Base-by-base conservation (phyloP, 345 rosid genomes). In the Arabidopsis suecica region DNA sequence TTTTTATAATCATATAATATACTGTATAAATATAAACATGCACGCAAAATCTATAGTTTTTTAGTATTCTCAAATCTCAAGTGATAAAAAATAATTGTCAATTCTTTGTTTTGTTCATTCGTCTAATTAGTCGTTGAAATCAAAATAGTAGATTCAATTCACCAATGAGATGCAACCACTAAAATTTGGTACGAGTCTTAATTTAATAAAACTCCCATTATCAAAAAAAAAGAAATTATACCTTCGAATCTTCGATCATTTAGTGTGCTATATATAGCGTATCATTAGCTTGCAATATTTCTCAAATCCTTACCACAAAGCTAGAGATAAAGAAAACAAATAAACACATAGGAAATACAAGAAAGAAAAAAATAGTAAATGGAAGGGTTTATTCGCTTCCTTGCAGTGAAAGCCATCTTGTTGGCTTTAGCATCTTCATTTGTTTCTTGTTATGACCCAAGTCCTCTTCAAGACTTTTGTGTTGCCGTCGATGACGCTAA, bases 391-490 rank as follows among this genome's bases (percentile, higher is more conserved):
- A 4, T 69, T 37, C 65, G 45, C 14, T 60, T 71, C 5, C 64
- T 75, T 58, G 69, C 54, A 40, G 61, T 75, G 5, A 62, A 55
- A 67, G 60, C 65, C 44, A 73, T 79, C 65, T 65, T 78, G 48
- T 73, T 79, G 67, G 75, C 66, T 73, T 14, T 79, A 44, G 62
- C 67, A 53, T 68, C 71, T 53, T 73, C 82, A 22, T 79, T 68
- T 14, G 74, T 56, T 18, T 73, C 71, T 54, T 73, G 66, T 61
- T 79, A 68, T 65, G 82, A 79, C 22, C 82, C 82, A 61, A 73
- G 82, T 68, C 79, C 82, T 69, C 82, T 79, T 62, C 82, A 79
- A 57, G 82, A 79, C 79, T 79, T 79, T 49, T 79, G 82, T 68
- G 82, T 79, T 47, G 82, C 82, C 34, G 59, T 79, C 18, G 75